Percentiles rank a stretch among this genome's conserved stretches.
Evolutionary conservation across 495 filamentous ascomycete genomes (phyloP).

Genomic region (Polyplosphaeria fusca): DNA sequence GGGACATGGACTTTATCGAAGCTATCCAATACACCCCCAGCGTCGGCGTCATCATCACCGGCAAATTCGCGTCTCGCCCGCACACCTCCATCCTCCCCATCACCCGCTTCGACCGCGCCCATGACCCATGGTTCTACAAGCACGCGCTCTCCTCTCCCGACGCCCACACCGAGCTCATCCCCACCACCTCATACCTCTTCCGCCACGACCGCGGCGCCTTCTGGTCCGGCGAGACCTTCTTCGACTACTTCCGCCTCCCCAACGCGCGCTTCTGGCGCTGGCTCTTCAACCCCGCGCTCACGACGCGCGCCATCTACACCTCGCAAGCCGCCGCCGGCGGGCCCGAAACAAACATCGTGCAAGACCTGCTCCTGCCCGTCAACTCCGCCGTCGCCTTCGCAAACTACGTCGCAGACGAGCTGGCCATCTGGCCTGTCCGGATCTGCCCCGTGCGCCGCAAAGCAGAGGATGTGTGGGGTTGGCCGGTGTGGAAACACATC

Average conservation of each 20-base stretch:
- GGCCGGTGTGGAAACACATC: background rate
- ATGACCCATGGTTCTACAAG: constrained; percentile 39
- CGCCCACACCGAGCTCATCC: constrained; percentile 47
- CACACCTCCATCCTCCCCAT: constrained; percentile 8
- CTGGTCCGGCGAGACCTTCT: constrained; percentile 55
- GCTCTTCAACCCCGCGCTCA: constrained; percentile 58
- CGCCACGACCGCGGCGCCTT: constrained; percentile 60
- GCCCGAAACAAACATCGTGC: constrained; percentile 48
- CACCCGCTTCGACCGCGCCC: constrained; percentile 25
- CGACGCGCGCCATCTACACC: constrained; percentile 59
- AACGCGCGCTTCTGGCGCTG: constrained; percentile 55
- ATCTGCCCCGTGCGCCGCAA: constrained; percentile 52
- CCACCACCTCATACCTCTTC: constrained; percentile 57
- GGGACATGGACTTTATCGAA: background rate
- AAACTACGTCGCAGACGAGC: constrained; percentile 41
- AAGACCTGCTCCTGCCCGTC: constrained; percentile 54
- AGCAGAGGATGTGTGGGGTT: background rate
- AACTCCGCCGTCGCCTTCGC: constrained; percentile 45
- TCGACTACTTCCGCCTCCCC: constrained; percentile 53
- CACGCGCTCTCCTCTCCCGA: constrained; percentile 16
- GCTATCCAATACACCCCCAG: constrained; percentile 40
- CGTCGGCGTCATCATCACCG: constrained; percentile 51
- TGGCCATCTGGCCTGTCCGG: constrained; percentile 56
- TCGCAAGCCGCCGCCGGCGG: constrained; percentile 51
- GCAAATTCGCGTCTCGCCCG: constrained; percentile 42